A percentile compares a stretch with the other conserved stretches of the same genome.
phyloP scores from a whole-genome alignment of 2,329 filamentous ascomycete genomes.

The Tolypocladium amazonense region DNA sequence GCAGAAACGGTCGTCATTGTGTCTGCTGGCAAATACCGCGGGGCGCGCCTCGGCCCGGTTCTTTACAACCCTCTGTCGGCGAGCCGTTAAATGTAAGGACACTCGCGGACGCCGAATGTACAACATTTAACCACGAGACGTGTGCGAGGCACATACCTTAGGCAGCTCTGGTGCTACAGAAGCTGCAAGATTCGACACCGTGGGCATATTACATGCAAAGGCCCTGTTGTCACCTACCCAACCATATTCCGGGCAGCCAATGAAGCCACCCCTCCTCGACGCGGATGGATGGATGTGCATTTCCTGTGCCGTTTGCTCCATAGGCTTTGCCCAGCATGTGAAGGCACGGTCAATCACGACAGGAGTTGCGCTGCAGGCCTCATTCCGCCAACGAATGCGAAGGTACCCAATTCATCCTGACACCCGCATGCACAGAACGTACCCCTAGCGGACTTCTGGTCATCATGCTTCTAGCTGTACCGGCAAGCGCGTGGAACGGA shows the following conservation, averaged over 20 bases:
- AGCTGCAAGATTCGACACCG: neutral
- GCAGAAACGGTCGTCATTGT: neutral
- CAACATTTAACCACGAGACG: too few species aligned
- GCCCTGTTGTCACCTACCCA: neutral
- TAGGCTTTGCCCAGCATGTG: neutral
- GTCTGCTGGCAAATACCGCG: neutral
- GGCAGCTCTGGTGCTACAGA: neutral
- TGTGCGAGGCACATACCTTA: neutral
- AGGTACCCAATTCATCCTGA: conserved; percentile 1
- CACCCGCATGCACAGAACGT: neutral
- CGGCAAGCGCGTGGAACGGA: neutral
- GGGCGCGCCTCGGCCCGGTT: neutral
- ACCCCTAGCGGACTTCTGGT: neutral
- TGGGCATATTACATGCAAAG: neutral
- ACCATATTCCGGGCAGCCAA: neutral
- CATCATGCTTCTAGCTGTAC: neutral
- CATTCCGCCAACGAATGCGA: neutral
- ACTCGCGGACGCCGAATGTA: neutral
- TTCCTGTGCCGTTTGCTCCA: neutral
- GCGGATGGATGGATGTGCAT: neutral
- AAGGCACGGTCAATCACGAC: neutral
- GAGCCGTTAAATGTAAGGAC: neutral
- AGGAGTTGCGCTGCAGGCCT: neutral
- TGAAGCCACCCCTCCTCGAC: neutral
- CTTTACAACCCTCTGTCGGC: neutral